Percentiles rank a stretch among this genome's conserved stretches.
phyloP scores from a whole-genome alignment of 495 filamentous ascomycete species.

The Penicillium lividum region DNA sequence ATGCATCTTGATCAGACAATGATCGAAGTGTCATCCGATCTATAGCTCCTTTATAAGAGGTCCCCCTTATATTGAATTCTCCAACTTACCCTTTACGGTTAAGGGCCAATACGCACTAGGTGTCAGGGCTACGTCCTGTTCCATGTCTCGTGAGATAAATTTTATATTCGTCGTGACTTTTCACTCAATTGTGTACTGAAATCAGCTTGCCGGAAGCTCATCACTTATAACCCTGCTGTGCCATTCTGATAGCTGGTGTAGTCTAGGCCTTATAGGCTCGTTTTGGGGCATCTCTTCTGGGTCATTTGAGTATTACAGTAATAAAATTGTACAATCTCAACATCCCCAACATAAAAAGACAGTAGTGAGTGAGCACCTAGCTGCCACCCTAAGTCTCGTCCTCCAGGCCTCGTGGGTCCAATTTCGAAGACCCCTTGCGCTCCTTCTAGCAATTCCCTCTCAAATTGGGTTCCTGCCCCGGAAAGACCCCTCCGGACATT shows the following conservation, averaged over 20 bases:
- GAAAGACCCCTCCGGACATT: too few relatives aligned
- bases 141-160: slow-evolving; percentile 27
- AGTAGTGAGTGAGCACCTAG: too few relatives aligned
- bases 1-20: too few relatives aligned
- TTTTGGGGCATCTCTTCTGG: slow-evolving; percentile 12
- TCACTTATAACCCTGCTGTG: slow-evolving; percentile 24
- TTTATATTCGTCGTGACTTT: slow-evolving; percentile 31
- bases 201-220: slow-evolving; percentile 30
- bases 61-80: slow-evolving; percentile 15
- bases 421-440: too few relatives aligned
- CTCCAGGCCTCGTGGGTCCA: too few relatives aligned
- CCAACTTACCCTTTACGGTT: slow-evolving; percentile 11
- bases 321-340: too few relatives aligned
- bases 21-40: neutral
- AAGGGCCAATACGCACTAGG: slow-evolving; percentile 28
- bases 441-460: too few relatives aligned
- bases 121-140: slow-evolving; percentile 27
- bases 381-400: too few relatives aligned
- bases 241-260: slow-evolving; percentile 21
- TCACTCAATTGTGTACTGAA: slow-evolving; percentile 40
- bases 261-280: slow-evolving; percentile 4
- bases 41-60: neutral
- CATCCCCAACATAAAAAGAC: too few relatives aligned
- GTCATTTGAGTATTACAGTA: slow-evolving; percentile 9
- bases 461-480: too few relatives aligned